Conservation (phyloP, 202 grass and related monocot genomes). For the Carex sylvatica region DNA sequence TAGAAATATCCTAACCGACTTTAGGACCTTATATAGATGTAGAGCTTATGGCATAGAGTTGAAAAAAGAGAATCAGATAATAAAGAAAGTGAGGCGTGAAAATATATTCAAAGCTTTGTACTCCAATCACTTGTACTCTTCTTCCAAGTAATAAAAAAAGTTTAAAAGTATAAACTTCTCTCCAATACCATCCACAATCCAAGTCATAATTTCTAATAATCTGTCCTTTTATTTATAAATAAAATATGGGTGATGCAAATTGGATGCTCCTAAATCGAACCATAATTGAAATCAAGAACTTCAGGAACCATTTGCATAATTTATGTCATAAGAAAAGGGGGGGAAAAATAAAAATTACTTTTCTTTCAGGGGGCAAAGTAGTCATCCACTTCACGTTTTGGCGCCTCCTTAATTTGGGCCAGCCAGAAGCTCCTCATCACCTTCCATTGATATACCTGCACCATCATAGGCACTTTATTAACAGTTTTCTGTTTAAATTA, state of each 20-base stretch:
- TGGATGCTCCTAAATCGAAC: neutral
- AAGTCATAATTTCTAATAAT: too few relatives aligned
- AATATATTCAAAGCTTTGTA: too few relatives aligned
- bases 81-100: too few relatives aligned
- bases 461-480: slow-evolving; percentile 5
- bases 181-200: too few relatives aligned
- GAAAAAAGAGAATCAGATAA: too few relatives aligned
- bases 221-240: too few relatives aligned
- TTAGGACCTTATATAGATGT: too few relatives aligned
- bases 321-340: slow-evolving; percentile 13
- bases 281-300: neutral
- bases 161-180: too few relatives aligned
- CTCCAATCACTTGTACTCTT: too few relatives aligned
- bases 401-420: slow-evolving; percentile 61
- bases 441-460: slow-evolving; percentile 79
- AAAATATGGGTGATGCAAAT: neutral
- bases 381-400: slow-evolving; percentile 97
- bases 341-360: slow-evolving; percentile 49
- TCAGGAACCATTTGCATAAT: neutral
- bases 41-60: too few relatives aligned
- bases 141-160: too few relatives aligned
- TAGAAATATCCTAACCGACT: too few relatives aligned
- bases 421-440: slow-evolving; percentile 87
- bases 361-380: slow-evolving; percentile 87
- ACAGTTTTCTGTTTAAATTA: neutral